These are phyloP conservation scores for Lasiodiplodia theobromae DNA, from an alignment of 2,329 filamentous ascomycete genomes.

Conservation along the genomic window DNA sequence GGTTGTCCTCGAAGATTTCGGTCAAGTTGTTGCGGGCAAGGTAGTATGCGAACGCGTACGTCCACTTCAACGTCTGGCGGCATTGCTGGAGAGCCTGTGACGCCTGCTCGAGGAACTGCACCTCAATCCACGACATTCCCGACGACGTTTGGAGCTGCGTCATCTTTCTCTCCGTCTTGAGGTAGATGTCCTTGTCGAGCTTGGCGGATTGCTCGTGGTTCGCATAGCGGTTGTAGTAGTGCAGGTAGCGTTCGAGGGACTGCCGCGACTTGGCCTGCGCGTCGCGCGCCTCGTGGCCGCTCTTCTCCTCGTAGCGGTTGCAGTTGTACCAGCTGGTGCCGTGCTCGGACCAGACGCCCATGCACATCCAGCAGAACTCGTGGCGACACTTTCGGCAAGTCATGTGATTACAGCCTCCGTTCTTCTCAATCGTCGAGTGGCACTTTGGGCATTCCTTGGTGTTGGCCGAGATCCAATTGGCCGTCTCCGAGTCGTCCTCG, in stretches of 20 bases:
- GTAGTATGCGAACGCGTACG: conserved; percentile 98
- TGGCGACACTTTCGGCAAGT: conserved; percentile 95
- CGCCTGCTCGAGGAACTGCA: conserved; percentile 93
- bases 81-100: conserved; percentile 94
- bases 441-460: conserved; percentile 98
- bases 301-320: conserved; percentile 96
- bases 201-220: conserved; percentile 99
- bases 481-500: conserved; percentile 96
- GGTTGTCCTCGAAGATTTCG: conserved; percentile 98
- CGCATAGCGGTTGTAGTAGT: conserved; percentile 99
- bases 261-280: conserved; percentile 90
- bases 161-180: conserved; percentile 99
- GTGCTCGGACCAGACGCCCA: conserved; percentile 98
- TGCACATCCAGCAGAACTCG: conserved; percentile 99
- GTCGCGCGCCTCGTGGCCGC: conserved; percentile 85
- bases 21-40: conserved; percentile 95
- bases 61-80: conserved; percentile 99
- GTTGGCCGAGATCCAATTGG: conserved; percentile 99
- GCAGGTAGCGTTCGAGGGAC: conserved; percentile 92
- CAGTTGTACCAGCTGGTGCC: conserved; percentile 99
- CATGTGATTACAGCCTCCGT: conserved; percentile 98
- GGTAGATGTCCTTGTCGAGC: conserved; percentile 92
- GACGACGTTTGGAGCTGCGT: conserved; percentile 91
- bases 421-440: conserved; percentile 98
- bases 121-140: conserved; percentile 98